Evolutionary conservation across 2,329 filamentous ascomycete genomes (phyloP).

Genomic region (Xylaria sp.): DNA sequence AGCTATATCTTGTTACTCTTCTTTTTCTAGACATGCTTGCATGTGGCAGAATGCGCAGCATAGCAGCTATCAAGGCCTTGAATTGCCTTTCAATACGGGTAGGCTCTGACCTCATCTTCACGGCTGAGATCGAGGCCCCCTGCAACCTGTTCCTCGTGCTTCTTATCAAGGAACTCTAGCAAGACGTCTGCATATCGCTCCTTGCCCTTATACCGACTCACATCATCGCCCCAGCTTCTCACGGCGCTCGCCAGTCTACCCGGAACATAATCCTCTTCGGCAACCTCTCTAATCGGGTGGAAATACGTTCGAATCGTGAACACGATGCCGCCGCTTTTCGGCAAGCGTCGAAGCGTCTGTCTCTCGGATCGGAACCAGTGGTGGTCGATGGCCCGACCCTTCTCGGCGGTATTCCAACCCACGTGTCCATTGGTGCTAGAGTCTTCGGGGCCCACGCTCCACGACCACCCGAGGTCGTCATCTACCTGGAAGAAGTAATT

Average conservation of each 20-base stretch:
- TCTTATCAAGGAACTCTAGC: constrained; percentile 78
- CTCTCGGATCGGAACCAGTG: constrained; percentile 83
- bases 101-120: constrained; percentile 48
- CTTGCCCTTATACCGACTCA: constrained; percentile 80
- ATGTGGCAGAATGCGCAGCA: not conserved
- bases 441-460: constrained; percentile 81
- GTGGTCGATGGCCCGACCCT: constrained; percentile 76
- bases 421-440: constrained; percentile 56
- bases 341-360: constrained; percentile 74
- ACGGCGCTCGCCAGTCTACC: constrained; percentile 81
- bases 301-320: constrained; percentile 89
- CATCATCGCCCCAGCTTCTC: constrained; percentile 83
- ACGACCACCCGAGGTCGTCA: constrained; percentile 78
- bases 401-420: constrained; percentile 81
- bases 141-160: constrained; percentile 79
- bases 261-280: constrained; percentile 78
- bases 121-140: constrained; percentile 67
- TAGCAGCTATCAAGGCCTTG: not conserved
- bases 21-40: too few species aligned
- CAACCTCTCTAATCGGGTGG: constrained; percentile 74
- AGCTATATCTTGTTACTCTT: not conserved
- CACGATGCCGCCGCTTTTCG: constrained; percentile 67
- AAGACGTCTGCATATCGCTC: constrained; percentile 79
- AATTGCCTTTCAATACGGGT: constrained; percentile 42
- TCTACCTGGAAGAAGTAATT: constrained; percentile 94